A percentile compares a stretch with the other conserved stretches of the same genome.
Conservation (phyloP, 2,329 filamentous ascomycete genomes). For the Bipolaris bicolor region DNA sequence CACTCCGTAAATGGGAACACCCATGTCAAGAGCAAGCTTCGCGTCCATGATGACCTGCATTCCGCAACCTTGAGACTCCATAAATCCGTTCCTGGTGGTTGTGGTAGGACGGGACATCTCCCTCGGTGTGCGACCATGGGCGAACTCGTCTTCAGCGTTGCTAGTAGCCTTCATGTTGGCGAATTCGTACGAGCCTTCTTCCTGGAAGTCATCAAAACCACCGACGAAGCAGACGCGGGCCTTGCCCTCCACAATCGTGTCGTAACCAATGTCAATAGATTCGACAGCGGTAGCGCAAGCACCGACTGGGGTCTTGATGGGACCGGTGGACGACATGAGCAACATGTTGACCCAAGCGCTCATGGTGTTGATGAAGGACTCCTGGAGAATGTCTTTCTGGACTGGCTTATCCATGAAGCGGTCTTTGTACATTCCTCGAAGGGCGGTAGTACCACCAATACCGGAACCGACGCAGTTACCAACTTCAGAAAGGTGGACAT, state of each 20-base stretch:
- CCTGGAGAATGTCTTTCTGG: slow-evolving; percentile 98
- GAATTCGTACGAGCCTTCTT: slow-evolving; percentile 99
- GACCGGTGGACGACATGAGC: slow-evolving; percentile 92
- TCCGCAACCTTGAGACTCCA: slow-evolving; percentile 99
- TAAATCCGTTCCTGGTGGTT: slow-evolving; percentile 96
- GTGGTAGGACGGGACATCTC: slow-evolving; percentile 99
- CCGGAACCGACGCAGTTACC: slow-evolving; percentile 98
- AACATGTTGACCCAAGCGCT: slow-evolving; percentile 99
- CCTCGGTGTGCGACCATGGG: slow-evolving; percentile 88
- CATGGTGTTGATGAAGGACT: slow-evolving; percentile 99
- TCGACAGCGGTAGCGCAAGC: slow-evolving; percentile 97
- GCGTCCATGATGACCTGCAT: slow-evolving; percentile 99
- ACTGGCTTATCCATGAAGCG: slow-evolving; percentile 95
- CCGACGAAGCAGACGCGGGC: slow-evolving; percentile 96
- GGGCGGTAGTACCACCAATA: slow-evolving; percentile 91
- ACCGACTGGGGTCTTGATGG: slow-evolving; percentile 98
- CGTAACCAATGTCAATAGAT: slow-evolving; percentile 95
- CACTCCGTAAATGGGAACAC: slow-evolving; percentile 95
- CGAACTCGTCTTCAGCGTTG: slow-evolving; percentile 96
- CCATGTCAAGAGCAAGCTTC: slow-evolving; percentile 95
- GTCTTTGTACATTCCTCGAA: slow-evolving; percentile 98
- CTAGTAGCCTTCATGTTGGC: slow-evolving; percentile 99
- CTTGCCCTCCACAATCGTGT: slow-evolving; percentile 98
- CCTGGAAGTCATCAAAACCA: slow-evolving; percentile 98
- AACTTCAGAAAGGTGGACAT: slow-evolving; percentile 96